Conservation (phyloP, 1,284 basidiomycete genomes). For the Ustilago trichophora region DNA sequence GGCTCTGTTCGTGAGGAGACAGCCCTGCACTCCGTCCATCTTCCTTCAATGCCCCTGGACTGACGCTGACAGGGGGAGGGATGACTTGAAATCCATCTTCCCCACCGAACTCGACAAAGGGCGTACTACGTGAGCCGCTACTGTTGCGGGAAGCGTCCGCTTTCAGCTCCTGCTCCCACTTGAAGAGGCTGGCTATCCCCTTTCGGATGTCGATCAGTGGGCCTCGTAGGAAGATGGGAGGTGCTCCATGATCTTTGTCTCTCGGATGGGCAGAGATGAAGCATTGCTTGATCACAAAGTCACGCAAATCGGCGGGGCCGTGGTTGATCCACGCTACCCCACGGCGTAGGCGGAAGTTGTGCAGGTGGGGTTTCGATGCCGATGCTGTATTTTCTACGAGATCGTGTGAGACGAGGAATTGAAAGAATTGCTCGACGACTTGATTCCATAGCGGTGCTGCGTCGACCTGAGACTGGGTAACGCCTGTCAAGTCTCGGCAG, state of each 20-base stretch:
- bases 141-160: conserved; percentile 5
- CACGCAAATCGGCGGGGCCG: conserved; percentile 75
- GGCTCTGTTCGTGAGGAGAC: conserved; percentile 38
- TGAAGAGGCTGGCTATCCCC: conserved; percentile 49
- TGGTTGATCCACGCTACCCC: conserved; percentile 70
- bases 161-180: conserved; percentile 40
- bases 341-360: conserved; percentile 20
- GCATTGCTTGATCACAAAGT: conserved; percentile 79
- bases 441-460: conserved; percentile 78
- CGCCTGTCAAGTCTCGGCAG: conserved; percentile 86
- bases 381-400: conserved; percentile 62
- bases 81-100: conserved; percentile 47
- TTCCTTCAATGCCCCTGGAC: not conserved
- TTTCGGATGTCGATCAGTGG: conserved; percentile 65
- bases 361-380: conserved; percentile 5
- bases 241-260: conserved; percentile 16
- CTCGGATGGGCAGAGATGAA: conserved; percentile 72
- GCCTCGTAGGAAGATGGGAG: conserved; percentile 50
- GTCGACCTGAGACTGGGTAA: conserved; percentile 90
- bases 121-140: conserved; percentile 8
- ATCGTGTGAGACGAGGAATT: conserved; percentile 73
- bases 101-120: conserved; percentile 27
- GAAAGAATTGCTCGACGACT: conserved; percentile 73
- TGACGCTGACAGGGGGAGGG: not conserved
- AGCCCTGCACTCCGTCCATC: conserved; percentile 17